Evolutionary conservation across 2,329 filamentous ascomycete genomes (phyloP).

Genomic region (Tolypocladium tropicale): DNA sequence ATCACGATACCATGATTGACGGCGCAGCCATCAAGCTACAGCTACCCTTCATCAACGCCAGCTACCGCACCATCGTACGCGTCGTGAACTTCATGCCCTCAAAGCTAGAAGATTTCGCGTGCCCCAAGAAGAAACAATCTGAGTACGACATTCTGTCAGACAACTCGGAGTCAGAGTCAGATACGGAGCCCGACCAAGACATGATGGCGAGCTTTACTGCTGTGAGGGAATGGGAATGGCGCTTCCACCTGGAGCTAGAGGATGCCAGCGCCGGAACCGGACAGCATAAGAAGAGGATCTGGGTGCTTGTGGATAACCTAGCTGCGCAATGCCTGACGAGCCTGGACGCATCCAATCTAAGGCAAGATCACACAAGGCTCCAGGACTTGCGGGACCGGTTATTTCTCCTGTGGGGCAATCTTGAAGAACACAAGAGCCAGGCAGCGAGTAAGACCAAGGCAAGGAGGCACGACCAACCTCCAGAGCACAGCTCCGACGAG

Average conservation of each 20-base stretch:
- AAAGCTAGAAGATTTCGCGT: slow-evolving; percentile 60
- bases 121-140: slow-evolving; percentile 25
- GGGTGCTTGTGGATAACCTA: slow-evolving; percentile 56
- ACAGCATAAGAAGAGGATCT: slow-evolving; percentile 39
- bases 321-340: slow-evolving; percentile 37
- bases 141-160: slow-evolving; percentile 43
- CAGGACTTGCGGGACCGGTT: slow-evolving; percentile 54
- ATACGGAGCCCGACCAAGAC: slow-evolving; percentile 3
- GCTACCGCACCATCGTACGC: slow-evolving; percentile 60
- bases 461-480: slow-evolving; percentile 15
- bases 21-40: slow-evolving; percentile 21
- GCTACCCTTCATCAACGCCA: slow-evolving; percentile 67
- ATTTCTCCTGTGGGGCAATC: slow-evolving; percentile 74
- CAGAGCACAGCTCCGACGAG: slow-evolving; percentile 27
- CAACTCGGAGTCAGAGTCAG: slow-evolving; percentile 16
- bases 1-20: slow-evolving; percentile 32
- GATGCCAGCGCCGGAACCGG: slow-evolving; percentile 37
- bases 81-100: slow-evolving; percentile 73
- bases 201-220: slow-evolving; percentile 12
- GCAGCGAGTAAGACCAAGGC: slow-evolving; percentile 15
- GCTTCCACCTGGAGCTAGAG: slow-evolving; percentile 70
- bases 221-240: slow-evolving; percentile 61
- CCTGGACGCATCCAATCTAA: slow-evolving; percentile 45
- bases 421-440: slow-evolving; percentile 57
- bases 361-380: slow-evolving; percentile 37